phyloP scores from a whole-genome alignment of 2,329 filamentous ascomycete species.

The Epichloe typhina region DNA sequence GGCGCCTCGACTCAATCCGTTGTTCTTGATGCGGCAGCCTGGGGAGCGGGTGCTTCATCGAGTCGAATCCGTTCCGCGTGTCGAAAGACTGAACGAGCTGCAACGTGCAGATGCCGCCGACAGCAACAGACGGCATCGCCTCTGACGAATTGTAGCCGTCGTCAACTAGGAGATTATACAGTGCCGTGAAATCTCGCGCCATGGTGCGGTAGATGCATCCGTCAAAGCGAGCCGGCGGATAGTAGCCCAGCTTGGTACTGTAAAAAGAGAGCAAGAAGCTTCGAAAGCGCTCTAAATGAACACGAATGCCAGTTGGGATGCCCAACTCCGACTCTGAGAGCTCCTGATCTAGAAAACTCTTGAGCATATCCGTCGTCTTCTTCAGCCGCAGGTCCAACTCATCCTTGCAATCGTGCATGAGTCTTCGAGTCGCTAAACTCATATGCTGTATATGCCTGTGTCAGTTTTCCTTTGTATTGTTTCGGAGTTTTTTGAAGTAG shows the following conservation, averaged over 20 bases:
- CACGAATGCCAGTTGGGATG: slow-evolving; percentile 43
- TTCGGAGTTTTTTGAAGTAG: not conserved
- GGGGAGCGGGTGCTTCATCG: slow-evolving; percentile 54
- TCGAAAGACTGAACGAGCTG: slow-evolving; percentile 59
- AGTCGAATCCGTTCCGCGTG: slow-evolving; percentile 39
- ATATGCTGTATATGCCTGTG: slow-evolving; percentile 25
- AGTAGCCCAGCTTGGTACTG: slow-evolving; percentile 53
- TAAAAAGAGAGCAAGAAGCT: slow-evolving; percentile 56
- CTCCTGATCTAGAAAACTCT: slow-evolving; percentile 59
- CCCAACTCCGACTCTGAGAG: slow-evolving; percentile 54
- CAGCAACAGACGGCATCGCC: slow-evolving; percentile 38
- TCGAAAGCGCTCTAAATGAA: slow-evolving; percentile 61
- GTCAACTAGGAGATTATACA: slow-evolving; percentile 63
- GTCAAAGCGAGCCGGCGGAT: slow-evolving; percentile 44
- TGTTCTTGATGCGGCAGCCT: slow-evolving; percentile 41
- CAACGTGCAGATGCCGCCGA: slow-evolving; percentile 56
- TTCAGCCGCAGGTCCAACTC: slow-evolving; percentile 54
- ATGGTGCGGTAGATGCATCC: slow-evolving; percentile 43
- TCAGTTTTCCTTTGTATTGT: not conserved
- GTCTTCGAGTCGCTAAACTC: slow-evolving; percentile 42
- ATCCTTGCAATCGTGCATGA: slow-evolving; percentile 47
- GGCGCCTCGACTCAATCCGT: slow-evolving; percentile 18
- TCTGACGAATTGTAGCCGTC: slow-evolving; percentile 35
- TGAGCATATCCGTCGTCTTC: slow-evolving; percentile 43
- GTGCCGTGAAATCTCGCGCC: slow-evolving; percentile 53